Base-by-base conservation (phyloP, 805 yeast genomes). In the Saccharomyces eubayanus region DNA sequence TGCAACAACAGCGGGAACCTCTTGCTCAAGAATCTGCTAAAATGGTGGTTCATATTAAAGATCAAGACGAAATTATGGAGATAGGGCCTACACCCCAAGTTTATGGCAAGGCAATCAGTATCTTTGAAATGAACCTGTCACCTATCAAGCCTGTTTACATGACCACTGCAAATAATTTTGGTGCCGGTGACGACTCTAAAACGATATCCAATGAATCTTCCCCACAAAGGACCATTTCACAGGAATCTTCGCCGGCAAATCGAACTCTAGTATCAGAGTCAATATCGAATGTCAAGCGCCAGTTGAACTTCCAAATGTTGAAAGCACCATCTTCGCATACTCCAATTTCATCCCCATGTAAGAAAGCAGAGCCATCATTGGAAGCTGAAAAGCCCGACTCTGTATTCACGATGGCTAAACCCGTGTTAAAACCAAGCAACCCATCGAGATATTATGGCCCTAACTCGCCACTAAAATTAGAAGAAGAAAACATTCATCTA, bases 51-150 rank as follows among this genome's bases (percentile, higher is more conserved):
- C 24, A 36, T 36, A 36, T 1, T 11, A 16, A 16, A 8, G 11
- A 16, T 11, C 4, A 36, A 4, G 43, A 9, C 20, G 43, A 36
- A 36, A 16, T 36, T 48, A 50, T 62, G 0, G 86, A 82, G 55
- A 65, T 88, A 11, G 96, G 96, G 0, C 96, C 96, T 0, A 89
- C 96, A 0, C 96, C 96, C 0, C 96, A 89, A 60, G 77, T 88
- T 9, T 77, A 84, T 56, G 96, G 96, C 0, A 78, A 85, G 52
- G 87, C 87, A 0, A 66, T 87, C 31, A 83, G 94, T 16, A 74
- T 89, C 3, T 84, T 89, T 63, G 96, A 88, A 56, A 72, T 82
- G 57, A 59, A 56, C 16, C 46, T 67, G 11, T 71, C 72, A 6
- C 68, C 73, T 12, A 56, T 62, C 2, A 62, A 59, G 48, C 56